Conservation (phyloP, 352 stramenopile genomes). For the Phytophthora podocarpi region DNA sequence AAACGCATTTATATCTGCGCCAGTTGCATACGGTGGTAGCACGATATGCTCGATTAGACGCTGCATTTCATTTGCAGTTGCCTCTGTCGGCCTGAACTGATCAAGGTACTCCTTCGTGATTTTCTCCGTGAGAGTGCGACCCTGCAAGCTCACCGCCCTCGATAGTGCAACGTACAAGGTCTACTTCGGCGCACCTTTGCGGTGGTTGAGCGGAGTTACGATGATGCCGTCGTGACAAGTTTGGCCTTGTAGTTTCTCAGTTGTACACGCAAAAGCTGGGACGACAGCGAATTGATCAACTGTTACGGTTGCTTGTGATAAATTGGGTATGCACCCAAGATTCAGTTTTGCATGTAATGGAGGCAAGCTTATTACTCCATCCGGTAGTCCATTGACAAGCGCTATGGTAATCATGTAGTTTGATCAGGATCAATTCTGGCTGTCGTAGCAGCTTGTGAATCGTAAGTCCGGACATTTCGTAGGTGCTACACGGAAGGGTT, state of each 20-base stretch:
- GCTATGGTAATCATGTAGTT: background rate
- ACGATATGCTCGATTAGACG: background rate
- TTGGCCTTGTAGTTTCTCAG: conserved; percentile 24
- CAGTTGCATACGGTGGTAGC: background rate
- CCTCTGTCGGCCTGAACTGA: background rate
- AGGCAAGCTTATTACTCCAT: background rate
- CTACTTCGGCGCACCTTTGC: background rate
- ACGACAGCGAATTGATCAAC: conserved; percentile 20
- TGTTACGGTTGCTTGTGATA: background rate
- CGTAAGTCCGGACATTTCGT: background rate
- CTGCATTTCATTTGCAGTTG: background rate
- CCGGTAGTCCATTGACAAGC: background rate
- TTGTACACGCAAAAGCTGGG: conserved; percentile 21
- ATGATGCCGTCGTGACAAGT: too few species aligned
- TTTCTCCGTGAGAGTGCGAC: background rate
- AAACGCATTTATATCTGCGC: background rate
- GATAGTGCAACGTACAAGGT: conserved; percentile 5
- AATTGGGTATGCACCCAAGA: background rate
- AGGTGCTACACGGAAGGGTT: too few species aligned
- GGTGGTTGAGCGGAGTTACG: background rate
- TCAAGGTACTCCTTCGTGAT: conserved; percentile 1
- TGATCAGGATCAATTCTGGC: background rate
- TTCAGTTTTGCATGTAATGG: background rate
- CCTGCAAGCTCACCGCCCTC: too few species aligned
- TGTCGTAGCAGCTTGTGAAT: too few species aligned